These are phyloP conservation scores for Tremellales sp. DNA, from an alignment of 1,284 basidiomycete genomes.

Conservation along the genomic window DNA sequence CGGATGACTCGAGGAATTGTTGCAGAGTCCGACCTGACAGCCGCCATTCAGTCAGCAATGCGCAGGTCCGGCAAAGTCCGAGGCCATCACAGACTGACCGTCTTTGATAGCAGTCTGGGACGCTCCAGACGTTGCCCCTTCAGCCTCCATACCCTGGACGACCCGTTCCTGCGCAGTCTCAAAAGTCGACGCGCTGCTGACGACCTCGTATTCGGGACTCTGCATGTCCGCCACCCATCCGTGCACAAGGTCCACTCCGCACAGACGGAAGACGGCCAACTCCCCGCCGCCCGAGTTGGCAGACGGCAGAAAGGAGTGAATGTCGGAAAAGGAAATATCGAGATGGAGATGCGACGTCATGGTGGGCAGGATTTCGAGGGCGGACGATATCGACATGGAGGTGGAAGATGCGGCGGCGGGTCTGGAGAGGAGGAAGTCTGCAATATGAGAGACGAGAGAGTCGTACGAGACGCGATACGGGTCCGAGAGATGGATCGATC, in stretches of 20 bases:
- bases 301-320: constrained; percentile 62
- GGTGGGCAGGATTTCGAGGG: constrained; percentile 73
- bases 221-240: constrained; percentile 86
- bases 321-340: constrained; percentile 71
- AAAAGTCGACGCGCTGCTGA: constrained; percentile 10
- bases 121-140: background rate
- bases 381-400: constrained; percentile 62
- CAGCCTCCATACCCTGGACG: constrained; percentile 12
- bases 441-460: constrained; percentile 73
- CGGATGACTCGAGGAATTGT: constrained; percentile 7
- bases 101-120: background rate
- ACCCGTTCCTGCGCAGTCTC: constrained; percentile 16
- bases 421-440: constrained; percentile 68
- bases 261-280: constrained; percentile 77
- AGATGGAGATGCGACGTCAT: constrained; percentile 68
- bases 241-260: constrained; percentile 74
- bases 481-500: constrained; percentile 66
- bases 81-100: constrained; percentile 1
- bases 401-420: constrained; percentile 52
- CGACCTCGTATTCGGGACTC: constrained; percentile 53
- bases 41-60: no score
- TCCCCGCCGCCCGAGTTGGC: constrained; percentile 57
- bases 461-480: constrained; percentile 73
- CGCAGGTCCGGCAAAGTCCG: background rate
- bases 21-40: constrained; percentile 1